phyloP scores from a whole-genome alignment of 495 filamentous ascomycete species.

The Hypoxylon fuscum region DNA sequence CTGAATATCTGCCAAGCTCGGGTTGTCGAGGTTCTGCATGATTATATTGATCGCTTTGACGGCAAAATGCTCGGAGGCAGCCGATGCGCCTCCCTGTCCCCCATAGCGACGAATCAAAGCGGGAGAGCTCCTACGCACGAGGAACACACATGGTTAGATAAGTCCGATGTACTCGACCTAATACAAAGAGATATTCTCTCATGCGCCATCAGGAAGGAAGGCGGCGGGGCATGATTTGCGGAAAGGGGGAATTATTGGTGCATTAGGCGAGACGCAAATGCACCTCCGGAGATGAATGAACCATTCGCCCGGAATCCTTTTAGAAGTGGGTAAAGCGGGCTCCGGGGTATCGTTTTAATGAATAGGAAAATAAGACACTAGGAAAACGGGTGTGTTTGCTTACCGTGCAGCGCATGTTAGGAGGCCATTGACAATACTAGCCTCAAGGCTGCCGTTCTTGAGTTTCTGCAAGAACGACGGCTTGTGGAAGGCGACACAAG shows the following conservation, averaged over 20 bases:
- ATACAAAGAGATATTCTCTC: conserved; percentile 4
- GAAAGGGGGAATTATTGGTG: conserved; percentile 25
- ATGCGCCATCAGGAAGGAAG: conserved; percentile 26
- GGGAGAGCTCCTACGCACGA: conserved; percentile 51
- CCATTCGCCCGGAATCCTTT: conserved; percentile 43
- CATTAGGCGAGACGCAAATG: conserved; percentile 32
- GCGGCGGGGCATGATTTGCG: conserved; percentile 24
- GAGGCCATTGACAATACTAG: conserved; percentile 58
- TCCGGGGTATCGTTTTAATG: conserved; percentile 17
- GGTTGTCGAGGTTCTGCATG: conserved; percentile 57
- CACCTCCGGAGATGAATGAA: conserved; percentile 41
- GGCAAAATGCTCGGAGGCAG: conserved; percentile 59
- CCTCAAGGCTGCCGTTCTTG: conserved; percentile 56
- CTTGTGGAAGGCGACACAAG: conserved; percentile 63
- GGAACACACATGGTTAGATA: conserved; percentile 26
- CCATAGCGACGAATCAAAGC: conserved; percentile 60
- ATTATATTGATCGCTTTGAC: conserved; percentile 57
- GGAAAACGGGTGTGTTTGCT: conserved; percentile 27
- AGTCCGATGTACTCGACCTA: conserved; percentile 16
- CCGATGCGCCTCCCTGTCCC: conserved; percentile 52
- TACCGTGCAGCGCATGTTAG: conserved; percentile 60
- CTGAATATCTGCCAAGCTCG: conserved; percentile 61
- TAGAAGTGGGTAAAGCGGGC: conserved; percentile 35
- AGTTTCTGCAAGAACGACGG: conserved; percentile 60
- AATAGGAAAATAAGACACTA: conserved; percentile 5